These are phyloP conservation scores for Chalciporus sp. DNA, from an alignment of 1,284 basidiomycete genomes.

Conservation along the genomic window DNA sequence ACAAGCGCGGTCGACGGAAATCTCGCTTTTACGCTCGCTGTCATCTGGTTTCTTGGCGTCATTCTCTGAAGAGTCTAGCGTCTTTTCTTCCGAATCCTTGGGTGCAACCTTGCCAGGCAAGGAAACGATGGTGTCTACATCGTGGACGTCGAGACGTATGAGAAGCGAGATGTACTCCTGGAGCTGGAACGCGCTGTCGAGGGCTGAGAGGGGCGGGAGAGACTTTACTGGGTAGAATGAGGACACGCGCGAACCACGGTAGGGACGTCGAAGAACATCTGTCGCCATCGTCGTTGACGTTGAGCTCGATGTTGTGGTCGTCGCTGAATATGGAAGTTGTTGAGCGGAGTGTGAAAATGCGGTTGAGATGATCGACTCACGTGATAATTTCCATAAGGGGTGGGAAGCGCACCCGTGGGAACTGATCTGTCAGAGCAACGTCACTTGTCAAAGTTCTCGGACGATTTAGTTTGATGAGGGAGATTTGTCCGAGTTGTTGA, in stretches of 20 bases:
- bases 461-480: constrained; percentile 2
- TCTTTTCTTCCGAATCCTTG: constrained; percentile 43
- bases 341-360: background rate
- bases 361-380: constrained; percentile 13
- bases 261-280: constrained; percentile 56
- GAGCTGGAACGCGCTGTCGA: constrained; percentile 92
- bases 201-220: constrained; percentile 63
- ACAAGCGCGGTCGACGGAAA: constrained; percentile 76
- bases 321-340: background rate
- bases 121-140: constrained; percentile 81
- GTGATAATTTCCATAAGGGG: constrained; percentile 16
- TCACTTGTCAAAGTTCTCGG: background rate
- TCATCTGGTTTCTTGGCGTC: constrained; percentile 42
- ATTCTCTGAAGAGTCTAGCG: constrained; percentile 42
- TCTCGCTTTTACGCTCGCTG: constrained; percentile 47
- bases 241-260: constrained; percentile 74
- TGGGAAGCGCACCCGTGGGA: background rate
- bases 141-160: constrained; percentile 84
- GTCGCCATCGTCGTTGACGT: constrained; percentile 5
- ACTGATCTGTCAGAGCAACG: constrained; percentile 5
- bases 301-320: constrained; percentile 1
- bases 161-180: constrained; percentile 94
- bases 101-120: constrained; percentile 54
- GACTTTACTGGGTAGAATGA: constrained; percentile 75
- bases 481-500: background rate